Conservation (phyloP, 345 rosid genomes). For the Laguncularia racemosa region DNA sequence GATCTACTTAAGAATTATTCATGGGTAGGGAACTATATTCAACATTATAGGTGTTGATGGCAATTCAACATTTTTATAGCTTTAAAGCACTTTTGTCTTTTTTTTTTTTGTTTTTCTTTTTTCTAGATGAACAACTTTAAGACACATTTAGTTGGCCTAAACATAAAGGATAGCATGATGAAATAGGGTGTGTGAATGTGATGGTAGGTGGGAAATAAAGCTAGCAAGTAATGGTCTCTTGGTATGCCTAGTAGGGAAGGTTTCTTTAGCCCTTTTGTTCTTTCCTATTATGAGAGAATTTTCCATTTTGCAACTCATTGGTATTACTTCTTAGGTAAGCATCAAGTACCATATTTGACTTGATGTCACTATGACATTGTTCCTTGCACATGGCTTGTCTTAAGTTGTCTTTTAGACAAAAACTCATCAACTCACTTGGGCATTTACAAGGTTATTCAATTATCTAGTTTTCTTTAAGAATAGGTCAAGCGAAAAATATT, state of each 20-base stretch:
- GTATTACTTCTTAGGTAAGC: slow-evolving; percentile 31
- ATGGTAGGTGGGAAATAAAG: slow-evolving; percentile 27
- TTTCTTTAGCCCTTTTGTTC: slow-evolving; percentile 32
- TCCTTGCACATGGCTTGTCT: slow-evolving; percentile 38
- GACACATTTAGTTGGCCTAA: too few species aligned
- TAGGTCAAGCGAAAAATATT: too few species aligned
- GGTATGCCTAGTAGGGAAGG: slow-evolving; percentile 28
- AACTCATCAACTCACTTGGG: slow-evolving; percentile 25
- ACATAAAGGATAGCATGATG: too few species aligned
- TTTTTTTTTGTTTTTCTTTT: too few species aligned
- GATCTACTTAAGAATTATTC: too few species aligned
- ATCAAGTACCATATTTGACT: slow-evolving; percentile 50
- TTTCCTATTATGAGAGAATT: slow-evolving; percentile 44
- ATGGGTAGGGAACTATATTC: too few species aligned
- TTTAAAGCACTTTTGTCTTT: too few species aligned
- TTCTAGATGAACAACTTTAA: too few species aligned
- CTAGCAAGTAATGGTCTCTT: slow-evolving; percentile 13
- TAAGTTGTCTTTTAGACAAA: slow-evolving; percentile 21
- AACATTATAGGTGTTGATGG: too few species aligned
- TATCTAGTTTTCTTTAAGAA: too few species aligned
- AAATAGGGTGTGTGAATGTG: too few species aligned
- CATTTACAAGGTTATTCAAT: neutral
- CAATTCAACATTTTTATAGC: too few species aligned
- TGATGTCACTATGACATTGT: slow-evolving; percentile 24
- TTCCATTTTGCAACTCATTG: slow-evolving; percentile 28